Conservation (phyloP, 345 rosid species). For the Eucalyptus grandis region DNA sequence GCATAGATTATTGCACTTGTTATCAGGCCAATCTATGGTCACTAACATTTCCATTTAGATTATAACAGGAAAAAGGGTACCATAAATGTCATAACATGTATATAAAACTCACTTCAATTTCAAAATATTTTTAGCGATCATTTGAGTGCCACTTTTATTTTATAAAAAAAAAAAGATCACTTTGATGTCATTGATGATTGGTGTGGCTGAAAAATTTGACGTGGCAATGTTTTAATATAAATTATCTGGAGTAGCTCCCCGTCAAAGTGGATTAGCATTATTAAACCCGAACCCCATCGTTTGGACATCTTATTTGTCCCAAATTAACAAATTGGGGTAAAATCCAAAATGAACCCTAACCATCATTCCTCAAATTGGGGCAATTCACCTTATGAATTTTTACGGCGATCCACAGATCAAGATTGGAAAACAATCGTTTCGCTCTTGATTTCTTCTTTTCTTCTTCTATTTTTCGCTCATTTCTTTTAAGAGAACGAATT, state of each 20-base stretch:
- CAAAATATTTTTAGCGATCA: too few relatives aligned
- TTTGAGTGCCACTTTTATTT: too few relatives aligned
- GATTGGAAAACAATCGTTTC: not conserved
- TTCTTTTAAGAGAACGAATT: not conserved
- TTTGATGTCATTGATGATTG: accelerated
- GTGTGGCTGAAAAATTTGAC: not conserved
- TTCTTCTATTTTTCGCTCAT: not conserved
- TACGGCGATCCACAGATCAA: too few relatives aligned
- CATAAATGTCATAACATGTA: not conserved
- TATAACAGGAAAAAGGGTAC: not conserved
- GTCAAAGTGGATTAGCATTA: not conserved
- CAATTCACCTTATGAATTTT: not conserved
- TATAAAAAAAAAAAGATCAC: too few relatives aligned
- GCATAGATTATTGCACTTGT: too few relatives aligned
- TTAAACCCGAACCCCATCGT: too few relatives aligned
- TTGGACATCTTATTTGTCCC: not conserved
- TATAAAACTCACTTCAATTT: too few relatives aligned
- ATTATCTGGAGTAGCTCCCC: accelerated
- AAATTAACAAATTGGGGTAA: not conserved
- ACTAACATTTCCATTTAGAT: too few relatives aligned
- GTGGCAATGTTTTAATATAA: not conserved
- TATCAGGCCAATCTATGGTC: too few relatives aligned
- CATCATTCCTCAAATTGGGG: not conserved
- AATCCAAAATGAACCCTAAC: not conserved
- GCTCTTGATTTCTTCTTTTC: not conserved